Evolutionary conservation across 129 eudicot species (phyloP), one percentile per base, ranked within the genome.

Genomic region (Pittosporum tobira): DNA sequence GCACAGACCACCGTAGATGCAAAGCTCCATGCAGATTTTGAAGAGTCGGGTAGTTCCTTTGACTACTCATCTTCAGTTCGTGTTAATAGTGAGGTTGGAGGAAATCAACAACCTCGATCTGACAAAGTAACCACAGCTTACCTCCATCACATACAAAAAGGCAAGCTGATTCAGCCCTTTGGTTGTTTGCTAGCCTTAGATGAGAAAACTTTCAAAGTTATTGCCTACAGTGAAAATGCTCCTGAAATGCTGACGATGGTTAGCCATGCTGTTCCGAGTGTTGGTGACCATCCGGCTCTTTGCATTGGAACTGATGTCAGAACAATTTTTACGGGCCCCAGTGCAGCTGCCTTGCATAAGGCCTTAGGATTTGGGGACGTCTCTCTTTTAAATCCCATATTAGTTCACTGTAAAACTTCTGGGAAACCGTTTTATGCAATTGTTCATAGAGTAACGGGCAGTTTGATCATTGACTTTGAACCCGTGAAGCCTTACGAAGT

Each of bases 401-500:
- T 90, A 75, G 95, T 90, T 47, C 95, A 90, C 48, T 86, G 95
- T 71, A 86, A 78, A 60, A 77, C 94, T 20, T 90, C 96, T 3
- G 98, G 98, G 63, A 90, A 86, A 75, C 98, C 98, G 0, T 83
- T 82, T 68, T 90, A 90, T 48, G 95, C 98, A 21, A 80, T 90
- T 51, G 69, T 87, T 48, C 98, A 90, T 34, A 68, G 95, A 49
- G 94, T 86, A 6, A 90, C 98, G 0, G 98, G 87, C 51, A 80
- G 95, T 65, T 78, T 90, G 49, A 71, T 90, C 25, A 70, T 90
- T 27, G 98, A 90, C 57, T 90, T 90, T 40, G 98, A 90, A 75
- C 98, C 98, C 4, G 98, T 90, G 58, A 90, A 85, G 87, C 98
- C 89, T 30, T 77, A 78, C 22, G 98, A 90, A 57, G 98, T 90